phyloP scores from a whole-genome alignment of 2,329 filamentous ascomycete genomes.

The Amauroascus verrucosus region DNA sequence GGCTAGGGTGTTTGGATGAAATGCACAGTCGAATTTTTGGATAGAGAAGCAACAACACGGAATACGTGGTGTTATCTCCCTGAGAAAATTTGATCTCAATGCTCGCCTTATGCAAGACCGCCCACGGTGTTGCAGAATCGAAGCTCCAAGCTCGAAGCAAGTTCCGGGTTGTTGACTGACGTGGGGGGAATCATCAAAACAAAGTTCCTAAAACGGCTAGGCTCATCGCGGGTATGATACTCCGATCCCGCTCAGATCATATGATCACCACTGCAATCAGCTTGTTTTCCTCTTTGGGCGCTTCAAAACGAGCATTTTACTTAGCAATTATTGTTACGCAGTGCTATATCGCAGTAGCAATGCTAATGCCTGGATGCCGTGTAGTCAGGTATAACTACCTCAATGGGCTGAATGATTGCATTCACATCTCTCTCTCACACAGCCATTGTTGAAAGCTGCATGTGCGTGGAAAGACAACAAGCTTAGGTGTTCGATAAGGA shows the following conservation, averaged over 20 bases:
- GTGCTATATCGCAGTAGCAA: no score
- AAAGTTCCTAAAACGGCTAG: constrained; percentile 17
- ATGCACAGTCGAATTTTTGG: not conserved
- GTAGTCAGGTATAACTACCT: no score
- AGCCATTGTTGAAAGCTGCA: no score
- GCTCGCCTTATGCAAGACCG: not conserved
- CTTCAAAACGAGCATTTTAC: no score
- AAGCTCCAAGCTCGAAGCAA: not conserved
- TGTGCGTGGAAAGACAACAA: not conserved
- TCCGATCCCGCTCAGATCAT: not conserved
- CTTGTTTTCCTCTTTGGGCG: not conserved
- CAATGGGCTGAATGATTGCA: no score
- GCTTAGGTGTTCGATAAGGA: not conserved
- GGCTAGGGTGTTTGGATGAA: not conserved
- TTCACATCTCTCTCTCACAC: no score
- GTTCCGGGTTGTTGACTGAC: constrained; percentile 11
- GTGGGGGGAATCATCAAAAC: constrained; percentile 17
- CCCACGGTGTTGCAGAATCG: not conserved
- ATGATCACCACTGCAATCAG: not conserved
- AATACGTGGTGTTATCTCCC: not conserved
- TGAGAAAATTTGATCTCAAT: not conserved
- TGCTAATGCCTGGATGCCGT: no score
- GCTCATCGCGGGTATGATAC: not conserved
- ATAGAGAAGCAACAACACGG: not conserved
- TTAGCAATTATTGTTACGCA: no score